These are phyloP conservation scores for Kodamaea alishanica DNA, from an alignment of 1,139 yeast genomes.

Conservation along the genomic window DNA sequence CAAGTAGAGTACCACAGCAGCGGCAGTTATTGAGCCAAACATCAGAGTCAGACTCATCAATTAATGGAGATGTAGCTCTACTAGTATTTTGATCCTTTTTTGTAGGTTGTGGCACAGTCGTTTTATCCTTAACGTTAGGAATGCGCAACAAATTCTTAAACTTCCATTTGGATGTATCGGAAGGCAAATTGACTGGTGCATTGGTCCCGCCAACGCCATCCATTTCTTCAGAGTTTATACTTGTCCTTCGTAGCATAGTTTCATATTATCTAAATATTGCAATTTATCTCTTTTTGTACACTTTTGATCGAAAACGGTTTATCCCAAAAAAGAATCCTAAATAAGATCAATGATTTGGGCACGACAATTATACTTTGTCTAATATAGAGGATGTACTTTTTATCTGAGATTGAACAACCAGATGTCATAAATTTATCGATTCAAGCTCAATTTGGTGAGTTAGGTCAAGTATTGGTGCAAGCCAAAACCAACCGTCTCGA, in stretches of 20 bases:
- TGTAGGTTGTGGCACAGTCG: background rate
- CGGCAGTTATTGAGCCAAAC: slow-evolving; percentile 27
- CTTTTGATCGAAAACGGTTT: too few species aligned
- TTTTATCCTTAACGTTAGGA: slow-evolving; percentile 1
- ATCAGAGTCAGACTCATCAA: background rate
- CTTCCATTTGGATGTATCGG: slow-evolving; percentile 1
- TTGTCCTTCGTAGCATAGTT: too few species aligned
- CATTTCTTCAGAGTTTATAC: too few species aligned
- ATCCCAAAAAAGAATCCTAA: too few species aligned
- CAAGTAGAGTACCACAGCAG: slow-evolving; percentile 63
- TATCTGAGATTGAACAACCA: slow-evolving; percentile 20
- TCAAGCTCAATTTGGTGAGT: slow-evolving; percentile 11
- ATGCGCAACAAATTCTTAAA: slow-evolving; percentile 5
- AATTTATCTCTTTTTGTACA: too few species aligned
- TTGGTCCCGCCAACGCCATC: too few species aligned
- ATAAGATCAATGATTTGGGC: too few species aligned
- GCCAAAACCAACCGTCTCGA: slow-evolving; percentile 19
- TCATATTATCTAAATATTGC: too few species aligned
- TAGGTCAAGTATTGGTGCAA: slow-evolving; percentile 17
- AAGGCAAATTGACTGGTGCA: too few species aligned
- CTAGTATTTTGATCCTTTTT: too few species aligned
- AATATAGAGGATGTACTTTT: slow-evolving; percentile 7
- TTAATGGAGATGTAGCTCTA: too few species aligned
- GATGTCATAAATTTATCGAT: slow-evolving; percentile 16
- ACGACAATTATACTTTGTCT: too few species aligned